Base-by-base conservation (phyloP, 1,139 yeast species). In the Magnusiomyces sp. region DNA sequence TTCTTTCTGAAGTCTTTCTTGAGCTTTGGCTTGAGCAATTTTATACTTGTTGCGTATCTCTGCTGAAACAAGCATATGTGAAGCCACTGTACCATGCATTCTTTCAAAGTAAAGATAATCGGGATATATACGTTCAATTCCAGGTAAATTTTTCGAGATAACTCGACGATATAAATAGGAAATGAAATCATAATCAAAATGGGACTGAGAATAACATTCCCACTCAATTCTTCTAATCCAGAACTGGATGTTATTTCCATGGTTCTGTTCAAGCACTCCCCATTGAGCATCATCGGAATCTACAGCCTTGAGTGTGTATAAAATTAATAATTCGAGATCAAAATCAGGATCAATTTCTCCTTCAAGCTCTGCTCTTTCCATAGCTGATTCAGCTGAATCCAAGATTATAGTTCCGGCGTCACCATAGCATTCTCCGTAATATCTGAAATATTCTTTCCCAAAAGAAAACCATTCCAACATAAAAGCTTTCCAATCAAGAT, bases 201-300 rank as follows among this genome's bases (percentile, higher is more conserved):
- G 5, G 5, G n/a, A 9, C 27, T 17, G n/a, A 20, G 27, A 39
- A n/a, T 20, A 13, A 6, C 60, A 62, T 52, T 73, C 77, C 62
- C 74, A 71, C 5, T 71, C 68, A 43, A 66, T 61, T 7, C 72
- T 71, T 49, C 64, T 69, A 6, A 78, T 53, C 84, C 84, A 81
- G 10, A 73, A 68, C 27, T 74, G 79, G 14, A 71, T 61, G 53
- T 74, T 72, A 2, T 59, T 52, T 0, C 62, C 54, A 49, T 68
- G 73, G 0, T 51, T 56, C 2, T 59, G 58, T 3, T 71, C 50
- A 32, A 78, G 55, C n/a, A 49, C 47, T 1, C 59, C 53, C 49
- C 75, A 55, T 2, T 69, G 51, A 0, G 50, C 45, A 13, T 14
- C 38, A n/a, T 49, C 54, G 7, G 37, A 23, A 5, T 43, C 49